Evolutionary conservation across 805 yeast species (phyloP).

Genomic region (Komagataella phaffii): DNA sequence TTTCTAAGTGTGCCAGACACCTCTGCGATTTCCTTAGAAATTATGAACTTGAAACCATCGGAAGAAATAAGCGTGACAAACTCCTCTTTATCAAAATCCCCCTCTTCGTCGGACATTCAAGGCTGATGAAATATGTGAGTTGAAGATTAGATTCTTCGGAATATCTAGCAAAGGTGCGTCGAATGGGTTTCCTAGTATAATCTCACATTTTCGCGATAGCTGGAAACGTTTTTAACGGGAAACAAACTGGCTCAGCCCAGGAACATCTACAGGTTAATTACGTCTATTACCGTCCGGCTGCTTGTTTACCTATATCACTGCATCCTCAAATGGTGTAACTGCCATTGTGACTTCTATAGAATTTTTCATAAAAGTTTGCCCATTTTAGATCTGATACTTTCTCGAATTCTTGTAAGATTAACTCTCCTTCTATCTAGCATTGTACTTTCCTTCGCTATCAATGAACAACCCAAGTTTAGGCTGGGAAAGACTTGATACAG

Average conservation of each 20-base stretch:
- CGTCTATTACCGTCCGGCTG: neutral
- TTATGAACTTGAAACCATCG: conserved; percentile 50
- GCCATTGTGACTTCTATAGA: neutral
- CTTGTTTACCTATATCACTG: neutral
- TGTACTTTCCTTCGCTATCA: conserved; percentile 3
- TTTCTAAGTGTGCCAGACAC: conserved; percentile 52
- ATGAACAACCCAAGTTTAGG: conserved; percentile 29
- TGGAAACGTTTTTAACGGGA: neutral
- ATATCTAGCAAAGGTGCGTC: neutral
- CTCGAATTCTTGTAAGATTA: neutral
- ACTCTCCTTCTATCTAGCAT: neutral
- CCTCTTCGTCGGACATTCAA: conserved; percentile 11
- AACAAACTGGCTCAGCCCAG: neutral
- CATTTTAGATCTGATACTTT: neutral
- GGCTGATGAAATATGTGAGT: neutral
- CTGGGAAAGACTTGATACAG: conserved; percentile 73
- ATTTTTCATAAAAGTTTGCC: neutral
- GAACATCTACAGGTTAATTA: no score
- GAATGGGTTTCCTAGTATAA: neutral
- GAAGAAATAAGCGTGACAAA: conserved; percentile 60
- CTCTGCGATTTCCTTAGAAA: conserved; percentile 63
- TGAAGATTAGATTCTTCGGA: neutral
- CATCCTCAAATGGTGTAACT: neutral
- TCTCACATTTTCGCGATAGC: neutral
- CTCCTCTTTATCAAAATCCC: conserved; percentile 1